A percentile compares a stretch with the other conserved stretches of the same genome.
phyloP scores from a whole-genome alignment of 139 green algal genomes.

The Chlamydomonas sphaeroides region DNA sequence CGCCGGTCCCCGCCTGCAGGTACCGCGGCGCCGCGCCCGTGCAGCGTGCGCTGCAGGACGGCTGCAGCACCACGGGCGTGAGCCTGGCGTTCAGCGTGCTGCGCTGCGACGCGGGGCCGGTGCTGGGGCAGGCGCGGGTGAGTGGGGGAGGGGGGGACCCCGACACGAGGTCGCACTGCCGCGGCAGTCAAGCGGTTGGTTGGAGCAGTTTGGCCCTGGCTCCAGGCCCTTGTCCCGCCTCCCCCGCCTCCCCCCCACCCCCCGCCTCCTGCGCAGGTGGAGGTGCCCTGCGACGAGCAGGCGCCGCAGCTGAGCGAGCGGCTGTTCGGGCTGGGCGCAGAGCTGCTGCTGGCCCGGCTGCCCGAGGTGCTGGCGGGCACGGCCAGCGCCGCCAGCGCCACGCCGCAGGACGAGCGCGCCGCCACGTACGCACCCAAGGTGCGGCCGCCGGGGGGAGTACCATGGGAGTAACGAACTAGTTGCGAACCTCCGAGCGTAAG shows the following conservation, averaged over 20 bases:
- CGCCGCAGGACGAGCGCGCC: slow-evolving; percentile 63
- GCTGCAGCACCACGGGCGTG: slow-evolving; percentile 76
- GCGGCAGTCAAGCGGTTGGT: no score
- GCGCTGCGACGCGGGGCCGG: slow-evolving; percentile 90
- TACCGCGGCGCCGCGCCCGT: slow-evolving; percentile 94
- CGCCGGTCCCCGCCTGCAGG: not conserved
- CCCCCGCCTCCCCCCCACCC: not conserved
- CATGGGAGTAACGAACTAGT: no score
- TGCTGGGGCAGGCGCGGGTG: slow-evolving; percentile 75
- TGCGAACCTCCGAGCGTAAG: no score
- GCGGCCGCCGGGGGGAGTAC: no score
- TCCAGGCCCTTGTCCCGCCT: no score
- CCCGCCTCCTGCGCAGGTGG: not conserved
- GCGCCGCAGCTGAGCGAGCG: slow-evolving; percentile 78
- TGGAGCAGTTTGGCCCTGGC: no score
- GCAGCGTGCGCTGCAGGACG: slow-evolving; percentile 74
- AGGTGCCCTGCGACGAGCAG: slow-evolving; percentile 64
- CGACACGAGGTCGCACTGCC: no score
- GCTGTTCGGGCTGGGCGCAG: slow-evolving; percentile 71
- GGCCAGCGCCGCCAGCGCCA: slow-evolving; percentile 16
- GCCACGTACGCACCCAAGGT: slow-evolving; percentile 80
- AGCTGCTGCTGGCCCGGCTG: slow-evolving; percentile 75
- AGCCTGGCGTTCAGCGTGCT: slow-evolving; percentile 90
- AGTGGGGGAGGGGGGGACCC: not conserved
- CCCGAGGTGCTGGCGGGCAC: slow-evolving; percentile 64